phyloP scores from a whole-genome alignment of 768 basidiomycete species.

The Daedalea quercina region DNA sequence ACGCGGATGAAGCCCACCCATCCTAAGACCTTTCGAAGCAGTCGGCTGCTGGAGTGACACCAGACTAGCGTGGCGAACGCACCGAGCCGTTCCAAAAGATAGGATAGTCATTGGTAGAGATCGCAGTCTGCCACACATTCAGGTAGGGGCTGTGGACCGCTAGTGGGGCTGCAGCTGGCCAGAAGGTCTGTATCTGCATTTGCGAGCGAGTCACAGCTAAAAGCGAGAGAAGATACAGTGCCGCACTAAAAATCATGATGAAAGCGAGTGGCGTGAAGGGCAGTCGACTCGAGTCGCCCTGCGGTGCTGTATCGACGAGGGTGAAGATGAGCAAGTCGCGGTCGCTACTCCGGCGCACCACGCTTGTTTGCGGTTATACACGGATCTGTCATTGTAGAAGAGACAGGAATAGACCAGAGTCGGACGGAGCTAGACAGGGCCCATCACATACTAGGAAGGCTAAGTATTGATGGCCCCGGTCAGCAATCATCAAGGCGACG shows the following conservation, averaged over 20 bases:
- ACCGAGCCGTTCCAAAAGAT: not conserved
- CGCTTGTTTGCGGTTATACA: too few relatives aligned
- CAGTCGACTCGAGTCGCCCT: too few relatives aligned
- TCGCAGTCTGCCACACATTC: not conserved
- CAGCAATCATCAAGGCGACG: too few relatives aligned
- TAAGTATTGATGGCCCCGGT: too few relatives aligned
- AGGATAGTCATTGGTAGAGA: not conserved
- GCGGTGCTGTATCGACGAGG: too few relatives aligned
- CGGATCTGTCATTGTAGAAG: too few relatives aligned
- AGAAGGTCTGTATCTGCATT: not conserved
- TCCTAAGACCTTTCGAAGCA: not conserved
- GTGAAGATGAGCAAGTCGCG: too few relatives aligned
- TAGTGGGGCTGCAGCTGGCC: not conserved
- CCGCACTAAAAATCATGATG: not conserved
- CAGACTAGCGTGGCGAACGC: not conserved
- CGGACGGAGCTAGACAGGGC: too few relatives aligned
- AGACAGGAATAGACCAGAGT: too few relatives aligned
- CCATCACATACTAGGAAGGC: too few relatives aligned
- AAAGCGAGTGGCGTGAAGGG: too few relatives aligned
- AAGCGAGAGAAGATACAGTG: not conserved
- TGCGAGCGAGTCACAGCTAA: not conserved
- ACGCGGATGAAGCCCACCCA: conserved; percentile 1
- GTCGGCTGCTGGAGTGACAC: not conserved
- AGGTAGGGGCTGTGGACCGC: not conserved
- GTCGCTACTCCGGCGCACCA: too few relatives aligned